Base-by-base conservation (phyloP, 352 stramenopile species). In the Phytophthora sansomeana region DNA sequence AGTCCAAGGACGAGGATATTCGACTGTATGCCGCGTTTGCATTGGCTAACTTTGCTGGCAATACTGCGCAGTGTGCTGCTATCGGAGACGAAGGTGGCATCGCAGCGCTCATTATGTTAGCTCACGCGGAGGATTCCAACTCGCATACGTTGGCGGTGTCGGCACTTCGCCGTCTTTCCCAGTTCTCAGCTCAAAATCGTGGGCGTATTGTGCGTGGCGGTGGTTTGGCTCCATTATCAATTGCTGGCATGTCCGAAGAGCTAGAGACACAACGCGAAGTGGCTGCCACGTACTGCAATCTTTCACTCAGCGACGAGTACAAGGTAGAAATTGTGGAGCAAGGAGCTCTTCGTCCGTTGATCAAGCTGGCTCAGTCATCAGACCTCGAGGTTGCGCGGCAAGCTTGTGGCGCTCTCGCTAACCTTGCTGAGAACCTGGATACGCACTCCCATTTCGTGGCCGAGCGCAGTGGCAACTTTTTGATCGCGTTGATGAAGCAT, bases 241-340 rank as follows among this genome's bases (percentile, higher is more conserved):
- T 87, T 35, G 93, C 92, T 17, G 90, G 87, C 1, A 88, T 96
- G 52, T 93, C 79, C 21, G 81, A 92, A 17, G 87, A 98, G 49
- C 75, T 97, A n/a, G 96, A 99, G 72, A 97, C 97, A 17, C 92
- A 98, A 68, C 81, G 93, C 38, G 96, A 99, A 70, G 93, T 98
- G 0, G 91, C 96, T 1, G 95, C 92, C 5, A 97, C 91, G 16
- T 88, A 98, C 33, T 98, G 89, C 64, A 98, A 98, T 60, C 56
- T 99, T 26, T 98, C 95, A 3, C 72, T 98, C 14, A 97, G 88
- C 47, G 83, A 97, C 63, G 90, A 96, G 61, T 95, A 97, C 78
- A 96, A 97, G 47, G 69, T 97, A 1, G 86, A 93, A 48, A 95
- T 99, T 26, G 91, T 97, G 19, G 78, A 73, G 26, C 85, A 91